Evolutionary conservation across 768 basidiomycete species (phyloP).

Genomic region (Russula earlei): DNA sequence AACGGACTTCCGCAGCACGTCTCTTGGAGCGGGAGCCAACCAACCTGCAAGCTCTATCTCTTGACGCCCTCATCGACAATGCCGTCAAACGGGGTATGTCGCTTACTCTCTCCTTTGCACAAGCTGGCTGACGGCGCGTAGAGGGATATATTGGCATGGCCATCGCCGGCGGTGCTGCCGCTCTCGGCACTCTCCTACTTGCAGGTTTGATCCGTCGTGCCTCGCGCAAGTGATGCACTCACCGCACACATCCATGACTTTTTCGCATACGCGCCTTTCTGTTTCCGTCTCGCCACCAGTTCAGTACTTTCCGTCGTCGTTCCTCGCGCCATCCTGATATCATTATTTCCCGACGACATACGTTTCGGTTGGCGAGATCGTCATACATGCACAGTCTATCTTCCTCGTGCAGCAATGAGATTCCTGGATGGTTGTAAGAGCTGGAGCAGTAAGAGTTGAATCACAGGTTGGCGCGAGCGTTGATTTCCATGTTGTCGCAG

Average conservation of each 20-base stretch:
- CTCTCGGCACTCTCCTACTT: constrained; percentile 65
- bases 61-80: constrained; percentile 77
- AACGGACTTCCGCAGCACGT: constrained; percentile 41
- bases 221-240: constrained; percentile 32
- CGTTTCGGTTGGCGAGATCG: no score
- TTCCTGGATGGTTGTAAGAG: no score
- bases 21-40: constrained; percentile 86
- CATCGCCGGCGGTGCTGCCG: constrained; percentile 82
- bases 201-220: constrained; percentile 83
- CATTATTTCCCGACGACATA: not conserved
- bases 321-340: constrained; percentile 1
- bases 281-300: not conserved
- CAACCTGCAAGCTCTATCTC: constrained; percentile 87
- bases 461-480: no score
- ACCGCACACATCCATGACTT: not conserved
- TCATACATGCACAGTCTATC: no score
- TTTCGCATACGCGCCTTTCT: not conserved
- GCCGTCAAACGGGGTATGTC: constrained; percentile 69
- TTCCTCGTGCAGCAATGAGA: no score
- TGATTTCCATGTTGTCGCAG: no score
- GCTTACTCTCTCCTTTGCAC: not conserved
- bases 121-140: constrained; percentile 26
- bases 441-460: no score
- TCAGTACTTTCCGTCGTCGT: constrained; percentile 7
- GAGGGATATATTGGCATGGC: constrained; percentile 99